Base-by-base conservation (phyloP, 2,329 filamentous ascomycete species). In the Domatiomyces globalis region DNA sequence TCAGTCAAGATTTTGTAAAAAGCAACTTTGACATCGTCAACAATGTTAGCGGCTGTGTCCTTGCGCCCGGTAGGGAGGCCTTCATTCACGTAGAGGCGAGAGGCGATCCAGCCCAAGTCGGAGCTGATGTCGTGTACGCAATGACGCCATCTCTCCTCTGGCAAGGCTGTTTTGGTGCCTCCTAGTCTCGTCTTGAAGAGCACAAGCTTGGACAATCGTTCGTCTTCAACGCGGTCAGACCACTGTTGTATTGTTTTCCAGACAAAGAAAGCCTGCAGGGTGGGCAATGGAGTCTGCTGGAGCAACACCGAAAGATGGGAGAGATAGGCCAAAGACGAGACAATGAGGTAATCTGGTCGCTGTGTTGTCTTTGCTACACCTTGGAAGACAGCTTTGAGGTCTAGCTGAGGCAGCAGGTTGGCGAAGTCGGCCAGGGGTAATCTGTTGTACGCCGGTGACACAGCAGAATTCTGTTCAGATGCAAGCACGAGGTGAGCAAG, bases 31-130 rank as follows among this genome's bases (percentile, higher is more conserved):
- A 87, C 81, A 56, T 84, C 79, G 10, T 75, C 74, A 18, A 85
- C 75, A 56, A 87, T 80, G 49, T 79, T 73, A 51, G 85, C 79
- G 12, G 81, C 80, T 44, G 83, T 76, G 4, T 77, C 67, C 61
- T 84, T 83, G 0, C 80, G 79, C 12, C 78, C 15, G 15, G 8
- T 39, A 39, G 33, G 33, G 10, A 39, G 33, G 33, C 33, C 33
- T 74, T 10, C 80, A 54, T 85, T 75, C 1, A 85, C 72, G 55
- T 81, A 87, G 67, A 85, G 84, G 19, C 80, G 77, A 60, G 80
- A 82, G 9, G 84, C 67, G 46, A 83, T 80, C 81, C 81, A 85
- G 1, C 76, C 76, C 22, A 85, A 63, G 5, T 75, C 73, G 19
- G 65, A 62, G 54, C 83, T 78, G 3, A 81, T 71, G 25, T 73